Base-by-base conservation (phyloP, 495 filamentous ascomycete species). In the Trichoderma virens region DNA sequence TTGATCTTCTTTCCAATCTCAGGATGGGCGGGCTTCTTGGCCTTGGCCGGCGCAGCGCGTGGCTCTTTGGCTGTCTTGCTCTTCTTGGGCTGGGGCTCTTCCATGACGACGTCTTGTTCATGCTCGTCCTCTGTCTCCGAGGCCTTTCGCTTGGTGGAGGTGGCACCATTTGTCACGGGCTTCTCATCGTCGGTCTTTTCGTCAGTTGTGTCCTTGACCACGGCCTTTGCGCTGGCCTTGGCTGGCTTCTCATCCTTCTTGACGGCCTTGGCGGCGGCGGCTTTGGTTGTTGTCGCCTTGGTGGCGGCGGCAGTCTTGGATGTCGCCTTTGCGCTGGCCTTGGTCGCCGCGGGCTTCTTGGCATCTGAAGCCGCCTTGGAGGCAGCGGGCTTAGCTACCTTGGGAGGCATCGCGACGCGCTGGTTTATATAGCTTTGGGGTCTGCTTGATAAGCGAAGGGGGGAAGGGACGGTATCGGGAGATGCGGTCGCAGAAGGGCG, bases 1-100 rank as follows among this genome's bases (percentile, higher is more conserved):
- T 84, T 82, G 69, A 82, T 70, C 82, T 84, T 61, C 54, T 54
- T 45, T 16, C 65, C 65, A 34, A 66, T 64, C 16, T 38, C 59
- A 27, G 39, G 32, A 14, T 31, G 11, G 7, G 67, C 68, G 6
- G 63, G 62, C 65, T 62, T 65, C 62, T 62, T 66, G 30, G 67
- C 71, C 8, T 61, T 59, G 67, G 66, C 28, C 32, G 65, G 60
- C 11, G 32, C 38, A 5, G 61, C 27, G 60, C 1, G 65, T 35
- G 45, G 45, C 51, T 1, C 31, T 5, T 59, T 41, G 9, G 65
- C 59, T 0, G 54, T 64, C 25, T 72, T 66, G 5, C 75, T 66
- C 68, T 73, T 73, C 62, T 73, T 73, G 27, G 68, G 41, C 51
- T 65, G 60, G 18, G 69, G 47, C 23, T 32, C 27, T n/a, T 65